Conservation (phyloP, 2,329 filamentous ascomycete species). For the Aspergillus latus region DNA sequence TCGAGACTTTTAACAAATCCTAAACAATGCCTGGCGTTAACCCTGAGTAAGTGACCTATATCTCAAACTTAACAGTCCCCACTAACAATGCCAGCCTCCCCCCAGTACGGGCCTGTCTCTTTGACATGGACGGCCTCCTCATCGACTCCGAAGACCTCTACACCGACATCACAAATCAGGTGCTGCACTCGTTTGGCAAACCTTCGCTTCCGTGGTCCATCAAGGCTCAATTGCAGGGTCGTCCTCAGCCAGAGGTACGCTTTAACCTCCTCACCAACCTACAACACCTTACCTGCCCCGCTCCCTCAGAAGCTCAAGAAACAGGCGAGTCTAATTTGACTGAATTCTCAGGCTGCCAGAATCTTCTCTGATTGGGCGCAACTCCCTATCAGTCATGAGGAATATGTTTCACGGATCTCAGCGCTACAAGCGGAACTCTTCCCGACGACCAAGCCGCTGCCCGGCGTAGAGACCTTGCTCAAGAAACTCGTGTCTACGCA, state of each 20-base stretch:
- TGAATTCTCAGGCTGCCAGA: constrained; percentile 48
- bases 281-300: constrained; percentile 4
- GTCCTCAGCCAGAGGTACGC: constrained; percentile 56
- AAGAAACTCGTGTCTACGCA: constrained; percentile 35
- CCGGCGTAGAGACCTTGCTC: constrained; percentile 73
- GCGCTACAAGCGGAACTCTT: constrained; percentile 72
- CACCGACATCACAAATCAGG: constrained; percentile 75
- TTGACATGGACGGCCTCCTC: constrained; percentile 97
- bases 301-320: too few relatives aligned
- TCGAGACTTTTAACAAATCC: neutral
- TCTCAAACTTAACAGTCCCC: too few relatives aligned
- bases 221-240: constrained; percentile 81
- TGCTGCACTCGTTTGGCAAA: constrained; percentile 72
- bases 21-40: constrained; percentile 8
- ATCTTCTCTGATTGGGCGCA: constrained; percentile 81
- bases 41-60: constrained; percentile 5
- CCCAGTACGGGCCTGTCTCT: constrained; percentile 84
- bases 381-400: constrained; percentile 70
- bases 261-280: neutral
- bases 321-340: too few relatives aligned
- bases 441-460: constrained; percentile 70
- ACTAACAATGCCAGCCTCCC: constrained; percentile 61
- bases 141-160: constrained; percentile 93
- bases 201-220: constrained; percentile 85
- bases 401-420: constrained; percentile 63